These are phyloP conservation scores for Chlamydomonas sp. DNA, from an alignment of 139 green algal genomes.

Conservation along the genomic window DNA sequence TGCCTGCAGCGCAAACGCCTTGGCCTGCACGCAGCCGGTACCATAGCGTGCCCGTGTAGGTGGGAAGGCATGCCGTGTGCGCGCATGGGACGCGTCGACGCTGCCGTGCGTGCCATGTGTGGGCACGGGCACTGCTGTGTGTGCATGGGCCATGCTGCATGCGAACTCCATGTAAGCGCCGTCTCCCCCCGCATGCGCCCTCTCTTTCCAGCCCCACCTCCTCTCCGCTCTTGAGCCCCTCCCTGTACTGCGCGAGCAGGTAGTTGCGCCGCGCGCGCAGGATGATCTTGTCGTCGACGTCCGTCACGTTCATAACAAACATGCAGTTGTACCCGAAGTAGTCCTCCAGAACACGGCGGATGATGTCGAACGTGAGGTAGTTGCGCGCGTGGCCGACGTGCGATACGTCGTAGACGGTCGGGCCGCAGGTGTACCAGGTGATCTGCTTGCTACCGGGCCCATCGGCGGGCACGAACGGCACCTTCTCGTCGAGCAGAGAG, in stretches of 20 bases:
- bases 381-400: slow-evolving; percentile 95
- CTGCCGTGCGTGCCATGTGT: too few species aligned
- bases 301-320: slow-evolving; percentile 99
- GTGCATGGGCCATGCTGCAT: neutral
- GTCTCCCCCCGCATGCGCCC: neutral
- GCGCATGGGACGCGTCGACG: too few species aligned
- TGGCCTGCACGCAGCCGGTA: neutral
- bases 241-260: slow-evolving; percentile 69
- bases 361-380: slow-evolving; percentile 97
- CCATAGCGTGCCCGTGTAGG: too few species aligned
- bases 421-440: slow-evolving; percentile 92
- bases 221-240: slow-evolving; percentile 9
- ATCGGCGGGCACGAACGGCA: slow-evolving; percentile 65
- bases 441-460: slow-evolving; percentile 60
- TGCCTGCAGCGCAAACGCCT: neutral
- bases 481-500: slow-evolving; percentile 75
- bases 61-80: too few species aligned
- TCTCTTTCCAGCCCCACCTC: slow-evolving; percentile 15
- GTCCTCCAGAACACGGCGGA: slow-evolving; percentile 90
- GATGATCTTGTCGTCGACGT: slow-evolving; percentile 99
- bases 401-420: slow-evolving; percentile 92
- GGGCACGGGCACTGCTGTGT: neutral
- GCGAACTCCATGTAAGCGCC: neutral
- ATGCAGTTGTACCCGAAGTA: slow-evolving; percentile 91
- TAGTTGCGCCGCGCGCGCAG: slow-evolving; percentile 78